Evolutionary conservation across 225 moss, liverwort and hornwort genomes (phyloP), one percentile per base, ranked within the genome.

Genomic region (Asterella californica): DNA sequence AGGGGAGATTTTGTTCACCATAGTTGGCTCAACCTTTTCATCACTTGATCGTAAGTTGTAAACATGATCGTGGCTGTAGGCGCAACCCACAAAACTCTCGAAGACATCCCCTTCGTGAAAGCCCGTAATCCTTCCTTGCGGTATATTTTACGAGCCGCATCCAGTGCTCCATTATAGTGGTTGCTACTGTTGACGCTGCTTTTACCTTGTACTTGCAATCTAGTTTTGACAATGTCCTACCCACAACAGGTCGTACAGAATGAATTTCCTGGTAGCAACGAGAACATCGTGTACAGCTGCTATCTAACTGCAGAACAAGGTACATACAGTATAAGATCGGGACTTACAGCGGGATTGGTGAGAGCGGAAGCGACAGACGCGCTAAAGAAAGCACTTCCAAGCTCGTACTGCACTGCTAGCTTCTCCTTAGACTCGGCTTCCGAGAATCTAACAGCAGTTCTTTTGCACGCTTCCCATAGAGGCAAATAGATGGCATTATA

Each of bases 401-500:
- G 87, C 76, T 95, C 95, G 47, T 91, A 95, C 54, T 86, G 88
- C 7, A 95, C 27, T 45, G 80, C 84, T 32, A 95, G 88, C 64
- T 87, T 88, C 70, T 90, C 86, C 45, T 88, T 36, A 27, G 93
- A 91, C 69, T 84, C 84, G 46, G 83, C 93, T 78, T 89, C 93
- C 36, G 95, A 88, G 38, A 87, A 80, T 33, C 57, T 77, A 9
- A 89, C 87, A 67, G 87, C 85, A 15, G 78, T 30, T 62, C 83
- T 81, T 83, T 95, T 95, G 12, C 84, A 85, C 36, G 84, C 81
- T 81, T 95, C 95, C 91, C 95, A 95, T 19, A 93, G 91, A 80
- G 95, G 91, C 74, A 95, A 83, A 82, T 90, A 93, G 6, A 93
- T 84, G 24, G 95, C 93, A 85, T 95, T 95, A 49, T 93, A 93